Conservation (phyloP, 257 asterid genomes). For the Agastache rugosa region DNA sequence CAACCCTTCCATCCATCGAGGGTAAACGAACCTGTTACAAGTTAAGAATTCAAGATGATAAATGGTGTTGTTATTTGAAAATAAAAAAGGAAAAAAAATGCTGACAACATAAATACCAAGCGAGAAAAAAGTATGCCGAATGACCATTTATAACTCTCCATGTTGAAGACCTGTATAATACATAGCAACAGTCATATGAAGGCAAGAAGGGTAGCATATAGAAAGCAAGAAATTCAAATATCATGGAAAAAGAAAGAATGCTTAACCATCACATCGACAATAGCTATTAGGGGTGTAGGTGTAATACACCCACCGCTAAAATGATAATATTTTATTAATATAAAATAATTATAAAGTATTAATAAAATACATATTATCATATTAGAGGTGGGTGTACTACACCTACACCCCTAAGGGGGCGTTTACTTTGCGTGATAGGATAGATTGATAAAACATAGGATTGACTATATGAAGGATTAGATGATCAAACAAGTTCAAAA, state of each 20-base stretch:
- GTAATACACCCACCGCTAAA: too few species aligned
- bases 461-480: too few species aligned
- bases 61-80: background rate
- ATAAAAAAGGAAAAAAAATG: background rate
- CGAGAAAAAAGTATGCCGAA: slow-evolving; percentile 97
- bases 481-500: too few species aligned
- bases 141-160: slow-evolving; percentile 87
- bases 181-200: slow-evolving; percentile 31
- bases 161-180: slow-evolving; percentile 74
- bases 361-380: too few species aligned
- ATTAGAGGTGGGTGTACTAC: too few species aligned
- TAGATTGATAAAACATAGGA: too few species aligned
- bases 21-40: slow-evolving; percentile 79
- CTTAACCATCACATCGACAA: slow-evolving; percentile 24
- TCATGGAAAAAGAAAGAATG: background rate
- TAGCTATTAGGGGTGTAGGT: too few species aligned
- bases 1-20: slow-evolving; percentile 85
- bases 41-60: slow-evolving; percentile 11
- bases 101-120: slow-evolving; percentile 51
- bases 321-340: too few species aligned
- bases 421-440: too few species aligned
- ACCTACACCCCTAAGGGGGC: too few species aligned
- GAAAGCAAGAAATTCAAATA: background rate
- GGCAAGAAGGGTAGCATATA: slow-evolving; percentile 4
- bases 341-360: too few species aligned